phyloP scores from a whole-genome alignment of 2,329 filamentous ascomycete genomes.

The Geosmithia putterillii region DNA sequence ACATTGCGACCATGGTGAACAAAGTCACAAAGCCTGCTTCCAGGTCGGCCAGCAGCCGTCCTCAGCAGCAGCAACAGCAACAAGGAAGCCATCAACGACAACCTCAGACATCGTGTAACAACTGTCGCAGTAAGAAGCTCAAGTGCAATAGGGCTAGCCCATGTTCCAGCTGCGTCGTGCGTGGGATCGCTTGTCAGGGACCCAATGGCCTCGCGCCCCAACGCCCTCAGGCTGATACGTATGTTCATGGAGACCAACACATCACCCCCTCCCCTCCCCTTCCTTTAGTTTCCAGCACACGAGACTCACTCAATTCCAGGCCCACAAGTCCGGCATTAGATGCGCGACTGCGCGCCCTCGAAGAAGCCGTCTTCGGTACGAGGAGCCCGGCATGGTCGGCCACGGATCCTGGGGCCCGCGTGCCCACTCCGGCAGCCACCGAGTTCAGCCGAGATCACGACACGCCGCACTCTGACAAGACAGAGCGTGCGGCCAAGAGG shows the following conservation, averaged over 20 bases:
- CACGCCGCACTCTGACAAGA: background rate
- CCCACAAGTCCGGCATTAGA: background rate
- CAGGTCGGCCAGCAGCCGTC: background rate
- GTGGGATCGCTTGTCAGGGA: background rate
- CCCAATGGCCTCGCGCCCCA: background rate
- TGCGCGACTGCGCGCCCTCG: background rate
- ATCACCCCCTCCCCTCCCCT: background rate
- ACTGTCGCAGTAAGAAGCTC: constrained; percentile 1
- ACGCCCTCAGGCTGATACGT: background rate
- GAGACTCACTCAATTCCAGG: background rate
- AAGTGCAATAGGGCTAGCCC: constrained; percentile 1
- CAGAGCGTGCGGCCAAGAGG: background rate
- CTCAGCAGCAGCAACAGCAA: too few relatives aligned
- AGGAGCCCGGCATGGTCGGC: background rate
- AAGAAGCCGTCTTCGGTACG: background rate
- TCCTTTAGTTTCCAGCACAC: background rate
- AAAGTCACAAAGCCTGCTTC: background rate
- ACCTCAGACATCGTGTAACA: constrained; percentile 1
- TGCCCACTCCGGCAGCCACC: background rate
- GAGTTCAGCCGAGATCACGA: background rate
- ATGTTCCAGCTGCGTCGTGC: background rate
- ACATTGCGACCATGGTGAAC: background rate
- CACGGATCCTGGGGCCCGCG: background rate
- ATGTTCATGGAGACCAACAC: background rate
- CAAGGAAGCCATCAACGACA: background rate